These are phyloP conservation scores for Xylaria bambusicola DNA, from an alignment of 495 filamentous ascomycete genomes.

Conservation along the genomic window DNA sequence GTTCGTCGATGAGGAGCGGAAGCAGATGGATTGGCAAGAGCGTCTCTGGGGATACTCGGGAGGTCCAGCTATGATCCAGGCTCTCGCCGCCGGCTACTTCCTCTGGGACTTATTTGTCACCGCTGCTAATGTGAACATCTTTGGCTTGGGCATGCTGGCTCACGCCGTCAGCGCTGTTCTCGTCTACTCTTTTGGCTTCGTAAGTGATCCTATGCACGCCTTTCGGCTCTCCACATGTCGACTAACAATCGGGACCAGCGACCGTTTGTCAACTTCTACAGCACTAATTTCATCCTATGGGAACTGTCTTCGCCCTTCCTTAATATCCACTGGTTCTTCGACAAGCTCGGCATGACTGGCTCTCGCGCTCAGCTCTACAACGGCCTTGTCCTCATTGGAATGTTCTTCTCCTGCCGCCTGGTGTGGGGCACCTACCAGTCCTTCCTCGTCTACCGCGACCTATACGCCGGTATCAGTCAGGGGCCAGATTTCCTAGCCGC, in stretches of 20 bases:
- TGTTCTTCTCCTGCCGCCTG: constrained; percentile 87
- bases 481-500: constrained; percentile 35
- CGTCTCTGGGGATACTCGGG: constrained; percentile 92
- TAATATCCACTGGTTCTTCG: constrained; percentile 99
- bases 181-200: constrained; percentile 90
- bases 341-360: constrained; percentile 95
- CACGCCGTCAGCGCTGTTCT: constrained; percentile 83
- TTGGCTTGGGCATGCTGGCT: constrained; percentile 85
- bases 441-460: constrained; percentile 72
- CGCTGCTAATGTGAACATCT: constrained; percentile 68
- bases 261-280: constrained; percentile 94
- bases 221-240: no score
- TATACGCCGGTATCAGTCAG: constrained; percentile 64
- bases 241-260: constrained; percentile 54
- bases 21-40: constrained; percentile 67
- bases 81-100: constrained; percentile 91
- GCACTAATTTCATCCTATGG: constrained; percentile 90
- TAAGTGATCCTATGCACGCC: no score
- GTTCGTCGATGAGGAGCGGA: constrained; percentile 73
- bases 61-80: constrained; percentile 77
- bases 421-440: constrained; percentile 90
- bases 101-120: constrained; percentile 87
- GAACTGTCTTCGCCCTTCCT: constrained; percentile 93
- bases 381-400: constrained; percentile 30
- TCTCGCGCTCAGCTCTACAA: constrained; percentile 49